These are phyloP conservation scores for Aspergillus flavus DNA, from an alignment of 2,329 filamentous ascomycete species.

Conservation along the genomic window DNA sequence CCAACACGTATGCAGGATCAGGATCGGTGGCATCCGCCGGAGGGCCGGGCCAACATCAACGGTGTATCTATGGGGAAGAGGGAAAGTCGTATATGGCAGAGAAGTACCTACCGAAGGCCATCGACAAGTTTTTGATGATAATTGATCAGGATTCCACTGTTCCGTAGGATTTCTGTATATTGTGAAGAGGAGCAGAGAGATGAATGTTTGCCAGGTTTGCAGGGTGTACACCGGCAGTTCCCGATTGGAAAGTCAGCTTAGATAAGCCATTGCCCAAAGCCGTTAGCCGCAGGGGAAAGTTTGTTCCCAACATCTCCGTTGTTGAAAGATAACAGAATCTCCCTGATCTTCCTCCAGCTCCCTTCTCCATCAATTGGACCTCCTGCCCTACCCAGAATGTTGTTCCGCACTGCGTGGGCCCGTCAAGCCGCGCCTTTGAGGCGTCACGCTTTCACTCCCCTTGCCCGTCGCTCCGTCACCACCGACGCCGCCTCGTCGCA, in stretches of 20 bases:
- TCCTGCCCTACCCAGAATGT: constrained; percentile 56
- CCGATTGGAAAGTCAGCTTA: constrained; percentile 25
- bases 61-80: not conserved
- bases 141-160: not conserved
- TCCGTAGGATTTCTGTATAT: not conserved
- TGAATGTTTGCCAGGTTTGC: constrained; percentile 33
- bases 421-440: constrained; percentile 62
- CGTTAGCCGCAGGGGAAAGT: constrained; percentile 36
- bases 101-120: not conserved
- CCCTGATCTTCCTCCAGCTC: constrained; percentile 17
- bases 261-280: constrained; percentile 24
- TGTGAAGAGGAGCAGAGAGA: not conserved
- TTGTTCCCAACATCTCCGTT: constrained; percentile 37
- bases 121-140: not conserved
- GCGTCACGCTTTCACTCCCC: constrained; percentile 48
- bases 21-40: not conserved
- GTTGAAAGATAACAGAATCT: constrained; percentile 36
- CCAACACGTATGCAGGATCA: not conserved
- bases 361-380: constrained; percentile 33
- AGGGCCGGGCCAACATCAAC: not conserved
- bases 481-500: constrained; percentile 93
- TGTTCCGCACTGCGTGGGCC: constrained; percentile 70
- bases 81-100: not conserved
- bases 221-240: constrained; percentile 33
- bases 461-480: constrained; percentile 76